Base-by-base conservation (phyloP, 306 rosid species). In the Abrus precatorius region DNA sequence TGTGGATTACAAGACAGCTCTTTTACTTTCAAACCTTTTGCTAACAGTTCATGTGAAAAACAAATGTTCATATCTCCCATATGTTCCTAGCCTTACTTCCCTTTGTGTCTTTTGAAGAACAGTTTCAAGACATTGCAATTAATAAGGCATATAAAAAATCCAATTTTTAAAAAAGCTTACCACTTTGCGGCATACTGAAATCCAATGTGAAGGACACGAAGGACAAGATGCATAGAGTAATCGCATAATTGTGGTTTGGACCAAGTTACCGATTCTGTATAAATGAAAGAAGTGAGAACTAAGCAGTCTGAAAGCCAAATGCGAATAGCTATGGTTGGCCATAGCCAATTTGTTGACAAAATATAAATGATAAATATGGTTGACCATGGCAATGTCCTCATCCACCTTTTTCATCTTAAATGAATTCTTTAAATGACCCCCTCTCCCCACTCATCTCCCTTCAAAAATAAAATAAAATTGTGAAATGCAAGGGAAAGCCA, bases 141-240 rank as follows among this genome's bases (percentile, higher is more conserved):
- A 0, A 32, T 43, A 29, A 34, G 65, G 61, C 76, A 80, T 52
- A 71, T n/a, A 75, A 78, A 29, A 80, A 73, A 62, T 56, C 60
- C 11, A 38, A 57, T 50, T 34, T 74, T 59, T 28, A 7, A 33
- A 76, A 74, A 43, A 82, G 80, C 93, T 82, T 85, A 95, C 99
- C 95, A 93, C 88, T 82, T 88, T 91, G 80, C 96, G 98, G 84
- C 93, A 93, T 81, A 91, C 83, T 77, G 94, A 83, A 74, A 95
- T 91, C 99, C 98, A 95, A 84, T 91, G 97, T 71, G 94, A 93
- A 43, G 99, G 92, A 80, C 87, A 85, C 14, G 86, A 95, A 77
- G 96, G 93, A 82, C 93, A 87, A n/a, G 99, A 93, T 41, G 96
- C 97, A 89, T 86, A 89, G 34, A 95, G 98, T 85, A 95, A 83